Percentiles rank a stretch among this genome's conserved stretches.
phyloP scores from a whole-genome alignment of 805 yeast species.

The Kazachstania bromeliacearum region DNA sequence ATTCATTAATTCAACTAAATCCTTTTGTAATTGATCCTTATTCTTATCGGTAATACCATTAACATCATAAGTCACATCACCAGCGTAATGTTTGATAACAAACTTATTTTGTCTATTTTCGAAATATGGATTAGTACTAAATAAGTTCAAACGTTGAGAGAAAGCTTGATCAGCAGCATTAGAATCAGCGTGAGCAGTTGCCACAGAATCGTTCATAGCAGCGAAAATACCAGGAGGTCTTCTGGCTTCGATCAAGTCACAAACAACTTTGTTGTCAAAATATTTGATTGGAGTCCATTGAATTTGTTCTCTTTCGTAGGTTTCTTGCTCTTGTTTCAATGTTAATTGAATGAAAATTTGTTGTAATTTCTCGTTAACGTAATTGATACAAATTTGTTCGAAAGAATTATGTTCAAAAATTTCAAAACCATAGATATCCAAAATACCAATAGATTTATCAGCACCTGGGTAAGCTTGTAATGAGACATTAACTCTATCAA shows the following conservation, averaged over 20 bases:
- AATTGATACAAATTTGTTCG: constrained; percentile 91
- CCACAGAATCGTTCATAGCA: constrained; percentile 91
- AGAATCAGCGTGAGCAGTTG: constrained; percentile 97
- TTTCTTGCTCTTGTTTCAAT: constrained; percentile 94
- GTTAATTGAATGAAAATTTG: constrained; percentile 95
- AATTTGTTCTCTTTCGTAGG: constrained; percentile 88
- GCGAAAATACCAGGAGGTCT: constrained; percentile 97
- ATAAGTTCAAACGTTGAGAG: constrained; percentile 81
- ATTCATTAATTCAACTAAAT: constrained; percentile 67
- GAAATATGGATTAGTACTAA: constrained; percentile 74
- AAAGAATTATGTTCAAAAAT: constrained; percentile 91
- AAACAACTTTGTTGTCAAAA: constrained; percentile 91
- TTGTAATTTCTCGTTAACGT: constrained; percentile 91
- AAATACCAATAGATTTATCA: constrained; percentile 75
- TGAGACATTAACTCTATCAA: constrained; percentile 77
- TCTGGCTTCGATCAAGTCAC: constrained; percentile 87
- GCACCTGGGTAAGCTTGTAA: constrained; percentile 46
- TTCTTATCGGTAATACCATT: constrained; percentile 91
- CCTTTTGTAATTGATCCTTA: constrained; percentile 87
- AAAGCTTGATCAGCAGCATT: constrained; percentile 94
- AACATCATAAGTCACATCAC: constrained; percentile 92
- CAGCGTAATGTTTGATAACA: constrained; percentile 92
- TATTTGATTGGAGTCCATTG: constrained; percentile 96
- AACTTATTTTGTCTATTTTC: constrained; percentile 83
- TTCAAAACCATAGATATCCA: constrained; percentile 94